Evolutionary conservation across 164 flowering plant genomes (phyloP).

Genomic region (Kalanchoe fedtschenkoi): DNA sequence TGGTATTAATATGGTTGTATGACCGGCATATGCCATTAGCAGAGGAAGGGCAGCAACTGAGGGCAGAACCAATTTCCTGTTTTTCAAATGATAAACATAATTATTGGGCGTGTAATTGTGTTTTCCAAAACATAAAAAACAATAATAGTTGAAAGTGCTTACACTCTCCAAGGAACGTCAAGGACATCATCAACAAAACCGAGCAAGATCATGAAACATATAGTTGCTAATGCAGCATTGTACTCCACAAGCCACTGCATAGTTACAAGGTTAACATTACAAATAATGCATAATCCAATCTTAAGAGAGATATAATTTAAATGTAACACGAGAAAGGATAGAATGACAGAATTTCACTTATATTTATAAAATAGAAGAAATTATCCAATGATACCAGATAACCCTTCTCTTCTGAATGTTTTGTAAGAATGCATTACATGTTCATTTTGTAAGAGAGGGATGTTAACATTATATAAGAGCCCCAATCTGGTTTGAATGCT

Average conservation of each 20-base stretch:
- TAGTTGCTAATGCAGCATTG: slow-evolving; percentile 84
- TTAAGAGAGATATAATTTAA: not conserved
- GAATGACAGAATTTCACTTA: not conserved
- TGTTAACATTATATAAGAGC: not conserved
- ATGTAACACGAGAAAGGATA: not conserved
- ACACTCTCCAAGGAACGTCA: slow-evolving; percentile 98
- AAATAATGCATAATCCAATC: not conserved
- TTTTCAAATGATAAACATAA: slow-evolving; percentile 15
- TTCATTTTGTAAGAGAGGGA: too few relatives aligned
- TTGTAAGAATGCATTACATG: too few relatives aligned
- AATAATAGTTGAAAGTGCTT: slow-evolving; percentile 20
- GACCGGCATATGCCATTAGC: slow-evolving; percentile 98
- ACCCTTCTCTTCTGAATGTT: too few relatives aligned
- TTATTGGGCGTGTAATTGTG: not conserved
- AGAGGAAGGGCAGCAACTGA: slow-evolving; percentile 84
- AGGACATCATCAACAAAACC: slow-evolving; percentile 98
- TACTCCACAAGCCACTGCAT: slow-evolving; percentile 96
- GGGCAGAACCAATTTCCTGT: slow-evolving; percentile 80
- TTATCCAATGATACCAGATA: too few relatives aligned
- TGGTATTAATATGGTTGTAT: slow-evolving; percentile 81
- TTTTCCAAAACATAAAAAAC: not conserved
- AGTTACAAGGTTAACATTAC: not conserved
- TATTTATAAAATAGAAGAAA: too few relatives aligned
- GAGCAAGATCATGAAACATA: slow-evolving; percentile 87
- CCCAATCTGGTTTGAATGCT: not conserved